phyloP scores from a whole-genome alignment of 345 rosid genomes.

The Citrus trifoliata region DNA sequence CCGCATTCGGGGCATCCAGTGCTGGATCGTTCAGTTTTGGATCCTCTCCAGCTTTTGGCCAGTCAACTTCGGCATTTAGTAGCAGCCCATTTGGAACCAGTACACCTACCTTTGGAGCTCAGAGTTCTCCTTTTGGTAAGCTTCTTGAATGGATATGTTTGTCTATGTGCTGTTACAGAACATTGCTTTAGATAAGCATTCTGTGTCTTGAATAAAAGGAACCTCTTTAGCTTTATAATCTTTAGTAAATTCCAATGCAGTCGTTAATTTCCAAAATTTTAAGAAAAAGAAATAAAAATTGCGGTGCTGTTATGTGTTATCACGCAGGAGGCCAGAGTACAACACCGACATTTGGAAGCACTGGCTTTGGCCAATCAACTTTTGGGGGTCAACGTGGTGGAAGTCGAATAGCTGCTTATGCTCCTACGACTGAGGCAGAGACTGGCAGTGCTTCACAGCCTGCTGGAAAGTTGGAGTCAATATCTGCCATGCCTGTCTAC shows the following conservation, averaged over 20 bases:
- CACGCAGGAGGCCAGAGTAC: conserved; percentile 63
- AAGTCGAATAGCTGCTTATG: conserved; percentile 68
- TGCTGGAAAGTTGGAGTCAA: conserved; percentile 75
- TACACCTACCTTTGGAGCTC: conserved; percentile 65
- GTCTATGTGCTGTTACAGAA: not conserved
- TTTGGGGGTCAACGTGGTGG: conserved; percentile 81
- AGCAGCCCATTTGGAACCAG: conserved; percentile 63
- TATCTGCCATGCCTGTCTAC: conserved; percentile 80
- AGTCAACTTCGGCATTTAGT: conserved; percentile 69
- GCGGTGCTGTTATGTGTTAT: conserved; percentile 9
- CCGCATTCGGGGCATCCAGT: conserved; percentile 55
- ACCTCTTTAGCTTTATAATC: not conserved
- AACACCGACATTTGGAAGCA: conserved; percentile 63
- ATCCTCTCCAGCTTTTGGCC: conserved; percentile 73
- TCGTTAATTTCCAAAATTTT: not conserved
- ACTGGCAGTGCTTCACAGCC: conserved; percentile 44
- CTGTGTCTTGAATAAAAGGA: not conserved
- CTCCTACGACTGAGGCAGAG: conserved; percentile 66
- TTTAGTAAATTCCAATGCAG: not conserved
- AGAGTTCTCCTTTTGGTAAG: conserved; percentile 67
- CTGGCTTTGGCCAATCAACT: conserved; percentile 63
- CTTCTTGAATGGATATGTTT: conserved; percentile 5
- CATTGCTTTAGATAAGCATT: not conserved
- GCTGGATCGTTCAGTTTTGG: conserved; percentile 59
- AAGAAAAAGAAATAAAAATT: not conserved